These are phyloP conservation scores for Rhizophora apiculata DNA, from an alignment of 345 rosid genomes.

Conservation along the genomic window DNA sequence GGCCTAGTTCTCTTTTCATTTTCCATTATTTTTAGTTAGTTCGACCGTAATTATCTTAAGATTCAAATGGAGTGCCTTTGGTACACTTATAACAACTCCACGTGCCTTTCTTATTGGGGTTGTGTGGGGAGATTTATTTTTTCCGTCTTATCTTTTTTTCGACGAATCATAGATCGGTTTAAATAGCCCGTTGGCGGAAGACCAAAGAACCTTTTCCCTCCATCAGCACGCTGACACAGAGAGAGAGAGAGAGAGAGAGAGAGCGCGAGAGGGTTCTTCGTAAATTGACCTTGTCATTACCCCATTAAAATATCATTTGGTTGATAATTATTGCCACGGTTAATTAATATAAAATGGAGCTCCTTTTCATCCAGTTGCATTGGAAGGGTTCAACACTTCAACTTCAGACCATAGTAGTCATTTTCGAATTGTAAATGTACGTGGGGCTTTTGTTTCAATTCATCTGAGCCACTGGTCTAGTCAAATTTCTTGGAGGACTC, in stretches of 20 bases:
- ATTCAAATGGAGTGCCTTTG: slow-evolving; percentile 24
- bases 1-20: not conserved
- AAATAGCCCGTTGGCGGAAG: not conserved
- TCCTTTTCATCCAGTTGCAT: slow-evolving; percentile 2
- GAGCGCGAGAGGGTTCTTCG: not conserved
- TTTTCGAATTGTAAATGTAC: not conserved
- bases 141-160: not conserved
- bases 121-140: not conserved
- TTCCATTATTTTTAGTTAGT: not conserved
- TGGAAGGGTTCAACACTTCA: slow-evolving; percentile 10
- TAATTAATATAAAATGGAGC: not conserved
- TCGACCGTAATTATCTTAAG: not conserved
- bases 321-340: no score
- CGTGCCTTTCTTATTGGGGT: slow-evolving; percentile 25
- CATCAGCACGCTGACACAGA: not conserved
- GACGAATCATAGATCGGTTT: not conserved
- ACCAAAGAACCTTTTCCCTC: no score
- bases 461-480: not conserved
- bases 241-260: slow-evolving; percentile 2
- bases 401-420: slow-evolving; percentile 1
- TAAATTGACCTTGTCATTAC: slow-evolving; percentile 20
- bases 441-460: slow-evolving; percentile 3
- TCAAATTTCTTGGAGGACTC: slow-evolving; percentile 15
- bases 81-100: slow-evolving; percentile 33
- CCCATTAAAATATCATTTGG: not conserved